These are phyloP conservation scores for Myxozyma melibiosi DNA, from an alignment of 805 yeast species.

Conservation along the genomic window DNA sequence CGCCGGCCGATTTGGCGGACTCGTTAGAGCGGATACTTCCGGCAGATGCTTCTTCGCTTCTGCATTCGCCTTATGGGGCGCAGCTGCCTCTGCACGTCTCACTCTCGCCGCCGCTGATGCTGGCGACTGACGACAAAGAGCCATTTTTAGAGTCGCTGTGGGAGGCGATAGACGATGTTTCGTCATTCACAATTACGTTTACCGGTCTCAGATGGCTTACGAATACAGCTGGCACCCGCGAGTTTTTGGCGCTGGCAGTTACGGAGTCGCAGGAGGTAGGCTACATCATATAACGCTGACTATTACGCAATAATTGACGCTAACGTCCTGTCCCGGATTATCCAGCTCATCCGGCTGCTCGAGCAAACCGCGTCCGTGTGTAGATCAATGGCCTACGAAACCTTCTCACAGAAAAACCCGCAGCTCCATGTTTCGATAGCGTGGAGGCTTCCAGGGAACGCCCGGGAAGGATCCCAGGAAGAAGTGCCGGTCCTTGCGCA, in stretches of 20 bases:
- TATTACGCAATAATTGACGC: too few relatives aligned
- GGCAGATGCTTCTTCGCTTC: slow-evolving; percentile 13
- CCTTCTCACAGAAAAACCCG: background rate
- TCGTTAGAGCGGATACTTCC: slow-evolving; percentile 14
- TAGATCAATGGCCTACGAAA: slow-evolving; percentile 4
- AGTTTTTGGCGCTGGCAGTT: slow-evolving; percentile 11
- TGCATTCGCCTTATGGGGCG: slow-evolving; percentile 24
- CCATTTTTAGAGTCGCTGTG: background rate
- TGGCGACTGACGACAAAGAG: slow-evolving; percentile 14
- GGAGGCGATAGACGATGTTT: background rate
- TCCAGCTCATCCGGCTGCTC: slow-evolving; percentile 4
- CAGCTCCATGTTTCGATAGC: slow-evolving; percentile 28
- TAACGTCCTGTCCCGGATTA: too few relatives aligned
- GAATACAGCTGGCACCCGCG: slow-evolving; percentile 20
- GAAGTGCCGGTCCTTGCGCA: background rate
- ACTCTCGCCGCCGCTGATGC: slow-evolving; percentile 26
- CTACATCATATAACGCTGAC: too few relatives aligned
- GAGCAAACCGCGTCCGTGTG: slow-evolving; percentile 7
- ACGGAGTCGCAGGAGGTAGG: background rate
- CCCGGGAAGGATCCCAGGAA: background rate
- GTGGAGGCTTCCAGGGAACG: slow-evolving; percentile 15
- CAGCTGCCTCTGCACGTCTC: slow-evolving; percentile 28
- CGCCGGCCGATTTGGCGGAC: slow-evolving; percentile 1
- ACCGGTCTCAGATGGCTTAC: slow-evolving; percentile 16
- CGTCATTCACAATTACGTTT: slow-evolving; percentile 7